Percentiles rank a stretch among this genome's conserved stretches.
Evolutionary conservation across 2,329 filamentous ascomycete species (phyloP).

Genomic region (Cryphonectria naterciae): DNA sequence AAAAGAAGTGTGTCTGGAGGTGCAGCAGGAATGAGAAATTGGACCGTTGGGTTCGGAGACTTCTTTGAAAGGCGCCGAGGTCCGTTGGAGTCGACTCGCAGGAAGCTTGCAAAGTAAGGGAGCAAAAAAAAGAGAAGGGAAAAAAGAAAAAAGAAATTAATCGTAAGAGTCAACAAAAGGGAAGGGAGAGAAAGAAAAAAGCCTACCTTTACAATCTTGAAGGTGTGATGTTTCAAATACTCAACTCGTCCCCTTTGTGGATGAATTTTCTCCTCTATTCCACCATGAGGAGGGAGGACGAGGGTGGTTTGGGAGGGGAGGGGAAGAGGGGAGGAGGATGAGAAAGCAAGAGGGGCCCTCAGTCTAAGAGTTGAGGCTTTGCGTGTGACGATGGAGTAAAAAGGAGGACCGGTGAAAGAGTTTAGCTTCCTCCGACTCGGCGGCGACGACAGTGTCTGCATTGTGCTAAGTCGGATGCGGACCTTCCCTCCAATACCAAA

Average conservation of each 20-base stretch:
- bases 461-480: background rate
- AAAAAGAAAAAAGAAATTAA: background rate
- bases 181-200: no score
- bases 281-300: background rate
- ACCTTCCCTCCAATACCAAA: background rate
- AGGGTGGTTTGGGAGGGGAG: background rate
- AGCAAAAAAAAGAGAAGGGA: background rate
- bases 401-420: constrained; percentile 1
- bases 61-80: constrained; percentile 16
- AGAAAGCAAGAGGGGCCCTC: background rate
- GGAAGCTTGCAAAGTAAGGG: background rate
- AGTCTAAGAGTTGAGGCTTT: background rate
- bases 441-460: background rate
- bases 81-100: background rate
- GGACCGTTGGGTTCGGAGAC: constrained; percentile 6
- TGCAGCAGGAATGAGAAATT: background rate
- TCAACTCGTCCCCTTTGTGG: constrained; percentile 1
- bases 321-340: background rate
- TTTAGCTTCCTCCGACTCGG: constrained; percentile 13
- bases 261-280: background rate
- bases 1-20: background rate
- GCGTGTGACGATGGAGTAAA: background rate
- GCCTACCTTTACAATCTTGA: background rate
- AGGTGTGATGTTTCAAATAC: background rate
- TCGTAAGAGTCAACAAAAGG: background rate